Evolutionary conservation across 2,329 filamentous ascomycete species (phyloP), one percentile per base, ranked within the genome.

Genomic region (Botryosphaeria dothidea): DNA sequence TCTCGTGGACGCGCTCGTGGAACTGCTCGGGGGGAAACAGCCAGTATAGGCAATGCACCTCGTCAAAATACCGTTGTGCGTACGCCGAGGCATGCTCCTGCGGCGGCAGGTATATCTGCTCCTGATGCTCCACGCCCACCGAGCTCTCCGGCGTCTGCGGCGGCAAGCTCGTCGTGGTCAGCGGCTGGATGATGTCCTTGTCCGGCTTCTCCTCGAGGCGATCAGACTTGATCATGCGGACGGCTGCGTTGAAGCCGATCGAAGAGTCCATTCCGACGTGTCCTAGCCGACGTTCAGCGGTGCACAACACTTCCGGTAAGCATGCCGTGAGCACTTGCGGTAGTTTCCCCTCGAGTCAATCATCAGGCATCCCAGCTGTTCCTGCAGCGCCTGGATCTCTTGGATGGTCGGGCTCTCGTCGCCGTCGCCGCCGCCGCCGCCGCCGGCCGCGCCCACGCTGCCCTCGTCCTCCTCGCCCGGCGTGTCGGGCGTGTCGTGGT

Each of bases 221-320:
- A 17, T 62, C 60, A 23, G 67, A 69, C 38, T 73, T 73, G 43
- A 77, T 70, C 19, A 73, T 72, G 31, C 71, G 73, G 21, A 77
- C 73, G 5, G 74, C 75, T 25, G 73, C 74, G 56, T 77, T 77
- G 68, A 77, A 77, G 8, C 75, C 73, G 9, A 77, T 77, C 36
- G 77, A 75, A 19, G 75, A 77, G 56, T 77, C 74, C 15, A 73
- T 70, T 6, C 75, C 74, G 25, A 77, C 73, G 38, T 77, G 77
- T 15, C 71, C 71, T 72, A 23, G 27, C 9, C 21, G 34, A 56
- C 25, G 7, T 6, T 31, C 3, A 27, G 13, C 15, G 8, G 13
- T 1, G 25, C 21, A 13, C 15, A 4, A 9, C 3, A 7, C 1
- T 13, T 4, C 9, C 2, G 2, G 6, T 9, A 7, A 4, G 1